Percentiles rank a stretch among this genome's conserved stretches.
Conservation (phyloP, 345 rosid species). For the Microcos paniculata region DNA sequence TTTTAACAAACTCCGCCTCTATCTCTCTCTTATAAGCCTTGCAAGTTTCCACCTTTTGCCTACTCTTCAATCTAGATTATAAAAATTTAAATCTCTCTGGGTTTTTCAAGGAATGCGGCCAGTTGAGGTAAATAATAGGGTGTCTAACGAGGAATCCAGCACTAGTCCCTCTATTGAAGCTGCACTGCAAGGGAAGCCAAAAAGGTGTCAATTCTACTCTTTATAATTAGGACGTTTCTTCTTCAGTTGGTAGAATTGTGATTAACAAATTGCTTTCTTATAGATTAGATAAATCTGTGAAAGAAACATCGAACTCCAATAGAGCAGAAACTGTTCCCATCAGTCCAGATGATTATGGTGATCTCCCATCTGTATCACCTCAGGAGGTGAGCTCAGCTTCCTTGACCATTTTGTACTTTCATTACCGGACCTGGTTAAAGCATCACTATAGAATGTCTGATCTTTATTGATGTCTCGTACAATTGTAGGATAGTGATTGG, state of each 20-base stretch:
- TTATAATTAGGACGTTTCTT: conserved; percentile 5
- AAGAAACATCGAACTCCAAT: conserved; percentile 30
- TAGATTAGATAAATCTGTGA: conserved; percentile 57
- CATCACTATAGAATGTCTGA: conserved; percentile 6
- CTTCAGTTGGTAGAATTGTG: conserved; percentile 13
- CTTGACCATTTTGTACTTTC: neutral
- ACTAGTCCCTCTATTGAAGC: conserved; percentile 30
- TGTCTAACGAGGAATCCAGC: conserved; percentile 30
- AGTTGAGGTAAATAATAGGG: conserved; percentile 27
- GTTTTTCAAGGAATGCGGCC: conserved; percentile 63
- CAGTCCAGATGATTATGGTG: conserved; percentile 30
- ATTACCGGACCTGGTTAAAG: neutral
- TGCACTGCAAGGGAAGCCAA: conserved; percentile 63
- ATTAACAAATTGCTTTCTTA: conserved; percentile 33
- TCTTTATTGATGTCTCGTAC: conserved; percentile 20
- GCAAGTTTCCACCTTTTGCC: conserved; percentile 3
- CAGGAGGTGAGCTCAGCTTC: conserved; percentile 68
- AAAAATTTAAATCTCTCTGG: conserved; percentile 24
- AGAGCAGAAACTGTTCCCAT: conserved; percentile 24
- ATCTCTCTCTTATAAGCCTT: neutral
- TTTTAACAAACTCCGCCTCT: neutral
- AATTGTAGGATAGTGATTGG: conserved; percentile 78
- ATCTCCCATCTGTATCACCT: conserved; percentile 44
- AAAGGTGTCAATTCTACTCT: conserved; percentile 46
- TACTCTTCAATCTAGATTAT: conserved; percentile 2